These are phyloP conservation scores for Aspergillus latus DNA, from an alignment of 2,329 filamentous ascomycete genomes.

Conservation along the genomic window DNA sequence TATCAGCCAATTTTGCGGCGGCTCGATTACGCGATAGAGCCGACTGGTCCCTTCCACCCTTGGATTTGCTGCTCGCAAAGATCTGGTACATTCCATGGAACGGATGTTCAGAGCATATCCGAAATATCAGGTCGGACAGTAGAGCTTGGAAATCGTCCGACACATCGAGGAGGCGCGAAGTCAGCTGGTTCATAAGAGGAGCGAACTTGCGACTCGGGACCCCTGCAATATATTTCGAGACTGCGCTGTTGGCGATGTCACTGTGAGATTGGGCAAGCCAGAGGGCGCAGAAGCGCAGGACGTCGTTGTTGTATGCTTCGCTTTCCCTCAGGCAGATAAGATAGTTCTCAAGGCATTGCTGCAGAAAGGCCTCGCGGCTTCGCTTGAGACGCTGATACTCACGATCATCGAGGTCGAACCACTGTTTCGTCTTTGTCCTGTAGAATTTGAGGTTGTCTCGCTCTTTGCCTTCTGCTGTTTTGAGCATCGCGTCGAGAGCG, in stretches of 20 bases:
- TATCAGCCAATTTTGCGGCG: slow-evolving; percentile 65
- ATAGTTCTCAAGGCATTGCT: slow-evolving; percentile 89
- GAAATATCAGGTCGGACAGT: slow-evolving; percentile 70
- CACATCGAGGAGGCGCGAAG: slow-evolving; percentile 80
- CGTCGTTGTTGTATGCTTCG: slow-evolving; percentile 85
- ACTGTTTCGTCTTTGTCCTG: slow-evolving; percentile 73
- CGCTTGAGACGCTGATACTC: slow-evolving; percentile 78
- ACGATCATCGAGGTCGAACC: slow-evolving; percentile 85
- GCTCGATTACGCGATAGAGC: slow-evolving; percentile 72
- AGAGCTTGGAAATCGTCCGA: slow-evolving; percentile 71
- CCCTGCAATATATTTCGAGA: slow-evolving; percentile 65
- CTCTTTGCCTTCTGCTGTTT: slow-evolving; percentile 50
- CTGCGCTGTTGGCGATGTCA: slow-evolving; percentile 72
- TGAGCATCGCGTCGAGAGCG: slow-evolving; percentile 65
- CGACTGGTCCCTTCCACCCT: slow-evolving; percentile 67
- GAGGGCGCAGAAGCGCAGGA: slow-evolving; percentile 85
- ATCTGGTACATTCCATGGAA: slow-evolving; percentile 98
- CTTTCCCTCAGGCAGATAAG: slow-evolving; percentile 79
- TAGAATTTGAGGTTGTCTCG: slow-evolving; percentile 60
- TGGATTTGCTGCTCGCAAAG: slow-evolving; percentile 74
- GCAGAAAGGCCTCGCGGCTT: slow-evolving; percentile 78
- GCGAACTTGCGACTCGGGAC: slow-evolving; percentile 94
- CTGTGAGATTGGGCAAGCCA: slow-evolving; percentile 89
- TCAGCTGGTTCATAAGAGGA: slow-evolving; percentile 89
- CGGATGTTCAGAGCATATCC: slow-evolving; percentile 88